A percentile compares a stretch with the other conserved stretches of the same genome.
phyloP scores from a whole-genome alignment of 164 flowering plant genomes.

The Santalum album region DNA sequence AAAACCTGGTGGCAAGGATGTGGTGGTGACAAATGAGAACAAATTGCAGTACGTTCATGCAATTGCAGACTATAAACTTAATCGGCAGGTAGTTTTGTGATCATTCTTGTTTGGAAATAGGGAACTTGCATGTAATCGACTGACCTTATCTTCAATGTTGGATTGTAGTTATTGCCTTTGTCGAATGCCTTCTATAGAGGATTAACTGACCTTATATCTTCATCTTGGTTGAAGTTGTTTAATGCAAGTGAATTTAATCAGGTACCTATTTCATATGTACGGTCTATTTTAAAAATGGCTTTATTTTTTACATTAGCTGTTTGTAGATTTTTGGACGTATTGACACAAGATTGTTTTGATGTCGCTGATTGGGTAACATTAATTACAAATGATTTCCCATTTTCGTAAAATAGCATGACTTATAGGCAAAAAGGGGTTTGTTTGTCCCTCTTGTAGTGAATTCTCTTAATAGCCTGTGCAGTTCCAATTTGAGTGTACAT shows the following conservation, averaged over 20 bases:
- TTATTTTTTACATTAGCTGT: not conserved
- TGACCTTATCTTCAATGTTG: slow-evolving; percentile 10
- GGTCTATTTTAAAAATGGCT: too few species aligned
- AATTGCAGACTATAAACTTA: slow-evolving; percentile 94
- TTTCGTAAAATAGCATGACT: not conserved
- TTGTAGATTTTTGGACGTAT: not conserved
- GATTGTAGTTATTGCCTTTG: slow-evolving; percentile 73
- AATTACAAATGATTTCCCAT: not conserved
- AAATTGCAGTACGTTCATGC: slow-evolving; percentile 95
- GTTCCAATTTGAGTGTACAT: not conserved
- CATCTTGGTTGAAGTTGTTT: slow-evolving; percentile 92
- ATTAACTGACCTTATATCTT: slow-evolving; percentile 75
- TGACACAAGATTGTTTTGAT: not conserved
- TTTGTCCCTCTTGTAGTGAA: not conserved
- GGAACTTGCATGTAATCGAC: not conserved
- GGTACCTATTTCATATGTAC: slow-evolving; percentile 31
- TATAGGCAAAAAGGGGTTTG: not conserved
- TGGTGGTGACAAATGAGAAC: slow-evolving; percentile 82
- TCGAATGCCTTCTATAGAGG: slow-evolving; percentile 97
- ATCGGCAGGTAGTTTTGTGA: slow-evolving; percentile 50
- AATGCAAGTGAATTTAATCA: slow-evolving; percentile 96
- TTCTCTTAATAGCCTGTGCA: not conserved
- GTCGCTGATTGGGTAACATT: not conserved
- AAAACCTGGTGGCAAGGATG: slow-evolving; percentile 87
- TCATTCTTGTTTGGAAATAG: not conserved